Percentiles rank a stretch among this genome's conserved stretches.
These are phyloP conservation scores for Hanseniaspora lachancei DNA, from an alignment of 805 yeast species.

Conservation along the genomic window DNA sequence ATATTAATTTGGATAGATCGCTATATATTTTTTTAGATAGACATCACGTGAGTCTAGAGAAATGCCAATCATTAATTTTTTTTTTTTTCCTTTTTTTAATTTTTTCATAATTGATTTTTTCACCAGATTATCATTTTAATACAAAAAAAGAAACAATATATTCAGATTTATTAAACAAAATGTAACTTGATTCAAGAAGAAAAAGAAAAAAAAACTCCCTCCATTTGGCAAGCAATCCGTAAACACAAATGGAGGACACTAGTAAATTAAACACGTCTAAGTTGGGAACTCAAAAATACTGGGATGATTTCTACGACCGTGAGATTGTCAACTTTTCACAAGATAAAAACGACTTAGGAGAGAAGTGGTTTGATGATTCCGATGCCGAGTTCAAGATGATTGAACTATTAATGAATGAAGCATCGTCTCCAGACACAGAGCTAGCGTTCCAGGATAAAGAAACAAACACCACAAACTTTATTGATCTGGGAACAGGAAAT, in stretches of 20 bases:
- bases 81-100: too few species aligned
- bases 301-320: slow-evolving; percentile 74
- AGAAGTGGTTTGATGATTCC: slow-evolving; percentile 92
- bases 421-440: slow-evolving; percentile 23
- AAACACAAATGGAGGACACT: slow-evolving; percentile 28
- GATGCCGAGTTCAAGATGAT: slow-evolving; percentile 80
- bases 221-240: background rate
- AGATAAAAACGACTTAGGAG: slow-evolving; percentile 80
- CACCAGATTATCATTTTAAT: too few species aligned
- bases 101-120: too few species aligned
- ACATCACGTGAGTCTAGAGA: too few species aligned
- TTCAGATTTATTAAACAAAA: too few species aligned
- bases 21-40: too few species aligned
- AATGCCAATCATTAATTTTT: too few species aligned
- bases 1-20: too few species aligned
- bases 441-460: slow-evolving; percentile 24
- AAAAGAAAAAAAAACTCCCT: background rate
- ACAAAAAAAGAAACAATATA: too few species aligned
- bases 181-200: background rate
- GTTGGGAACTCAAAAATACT: slow-evolving; percentile 76
- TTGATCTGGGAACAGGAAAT: slow-evolving; percentile 93
- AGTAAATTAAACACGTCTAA: slow-evolving; percentile 56
- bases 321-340: slow-evolving; percentile 61
- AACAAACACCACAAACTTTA: slow-evolving; percentile 26
- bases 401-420: slow-evolving; percentile 47